Percentiles rank a stretch among this genome's conserved stretches.
These are phyloP conservation scores for Cutaneotrichosporon sp. DNA, from an alignment of 1,284 basidiomycete genomes.

Conservation along the genomic window DNA sequence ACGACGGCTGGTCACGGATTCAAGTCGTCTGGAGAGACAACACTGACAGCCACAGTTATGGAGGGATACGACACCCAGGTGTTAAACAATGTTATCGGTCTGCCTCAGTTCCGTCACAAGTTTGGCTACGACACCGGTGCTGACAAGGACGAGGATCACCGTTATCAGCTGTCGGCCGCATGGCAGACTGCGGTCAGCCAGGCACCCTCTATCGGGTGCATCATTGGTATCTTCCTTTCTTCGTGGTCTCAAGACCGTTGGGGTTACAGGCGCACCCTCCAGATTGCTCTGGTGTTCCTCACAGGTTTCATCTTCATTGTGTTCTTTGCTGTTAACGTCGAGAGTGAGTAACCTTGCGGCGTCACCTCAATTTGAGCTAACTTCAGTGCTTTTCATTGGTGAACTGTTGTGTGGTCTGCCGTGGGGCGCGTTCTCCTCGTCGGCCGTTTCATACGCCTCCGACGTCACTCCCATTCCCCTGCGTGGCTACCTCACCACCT, in stretches of 20 bases:
- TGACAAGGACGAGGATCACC: not conserved
- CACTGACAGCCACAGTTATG: conserved; percentile 4
- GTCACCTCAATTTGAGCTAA: too few relatives aligned
- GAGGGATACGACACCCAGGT: conserved; percentile 15
- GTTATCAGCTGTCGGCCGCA: conserved; percentile 24
- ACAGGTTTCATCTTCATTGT: conserved; percentile 32
- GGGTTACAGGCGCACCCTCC: conserved; percentile 27
- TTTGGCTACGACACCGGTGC: conserved; percentile 7
- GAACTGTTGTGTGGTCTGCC: conserved; percentile 37
- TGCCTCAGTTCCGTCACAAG: conserved; percentile 13
- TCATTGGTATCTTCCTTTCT: conserved; percentile 26
- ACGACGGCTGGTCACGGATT: too few relatives aligned
- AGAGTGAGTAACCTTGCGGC: not conserved
- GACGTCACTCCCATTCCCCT: conserved; percentile 49
- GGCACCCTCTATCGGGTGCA: conserved; percentile 17
- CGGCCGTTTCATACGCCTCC: conserved; percentile 47
- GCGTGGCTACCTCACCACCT: conserved; percentile 33
- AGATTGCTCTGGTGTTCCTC: conserved; percentile 31
- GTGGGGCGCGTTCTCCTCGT: conserved; percentile 48
- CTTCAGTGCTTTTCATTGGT: conserved; percentile 19
- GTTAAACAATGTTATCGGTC: conserved; percentile 11
- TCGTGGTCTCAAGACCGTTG: conserved; percentile 22
- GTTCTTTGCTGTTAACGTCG: conserved; percentile 43
- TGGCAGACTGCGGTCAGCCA: conserved; percentile 29
- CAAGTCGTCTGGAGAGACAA: too few relatives aligned